Conservation (phyloP, 371 early-diverging fungal genomes). For the Basidiobolus meristosporus region DNA sequence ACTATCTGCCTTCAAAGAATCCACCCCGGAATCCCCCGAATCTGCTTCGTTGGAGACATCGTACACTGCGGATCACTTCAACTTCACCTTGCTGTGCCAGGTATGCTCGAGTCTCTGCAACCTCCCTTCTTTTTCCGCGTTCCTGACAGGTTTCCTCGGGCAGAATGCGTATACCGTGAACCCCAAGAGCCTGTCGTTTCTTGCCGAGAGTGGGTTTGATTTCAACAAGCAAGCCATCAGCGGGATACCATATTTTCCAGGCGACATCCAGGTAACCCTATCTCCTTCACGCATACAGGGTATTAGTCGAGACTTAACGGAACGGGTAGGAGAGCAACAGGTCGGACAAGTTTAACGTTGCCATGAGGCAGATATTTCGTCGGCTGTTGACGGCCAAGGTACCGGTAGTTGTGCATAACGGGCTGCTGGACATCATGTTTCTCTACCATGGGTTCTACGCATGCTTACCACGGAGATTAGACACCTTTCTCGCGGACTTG, state of each 20-base stretch:
- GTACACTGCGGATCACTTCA: constrained; percentile 24
- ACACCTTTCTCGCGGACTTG: constrained; percentile 53
- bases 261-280: too few species aligned
- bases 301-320: not conserved
- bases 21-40: too few species aligned
- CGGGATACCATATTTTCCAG: constrained; percentile 35
- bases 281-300: too few species aligned
- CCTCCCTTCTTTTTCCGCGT: not conserved
- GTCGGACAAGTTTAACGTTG: not conserved
- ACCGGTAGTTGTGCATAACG: constrained; percentile 77
- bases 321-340: not conserved
- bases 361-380: constrained; percentile 9
- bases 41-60: constrained; percentile 5
- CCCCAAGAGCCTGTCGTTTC: constrained; percentile 47
- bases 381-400: constrained; percentile 12
- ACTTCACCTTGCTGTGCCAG: constrained; percentile 23
- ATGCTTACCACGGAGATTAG: constrained; percentile 37
- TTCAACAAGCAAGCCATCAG: constrained; percentile 46
- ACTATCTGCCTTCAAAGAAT: constrained; percentile 31
- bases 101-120: constrained; percentile 5
- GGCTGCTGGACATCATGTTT: constrained; percentile 74
- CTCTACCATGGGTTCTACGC: constrained; percentile 71
- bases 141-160: constrained; percentile 5
- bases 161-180: constrained; percentile 23
- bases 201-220: constrained; percentile 67